Conservation (phyloP, 805 yeast species). For the Pichia membranifaciens region DNA sequence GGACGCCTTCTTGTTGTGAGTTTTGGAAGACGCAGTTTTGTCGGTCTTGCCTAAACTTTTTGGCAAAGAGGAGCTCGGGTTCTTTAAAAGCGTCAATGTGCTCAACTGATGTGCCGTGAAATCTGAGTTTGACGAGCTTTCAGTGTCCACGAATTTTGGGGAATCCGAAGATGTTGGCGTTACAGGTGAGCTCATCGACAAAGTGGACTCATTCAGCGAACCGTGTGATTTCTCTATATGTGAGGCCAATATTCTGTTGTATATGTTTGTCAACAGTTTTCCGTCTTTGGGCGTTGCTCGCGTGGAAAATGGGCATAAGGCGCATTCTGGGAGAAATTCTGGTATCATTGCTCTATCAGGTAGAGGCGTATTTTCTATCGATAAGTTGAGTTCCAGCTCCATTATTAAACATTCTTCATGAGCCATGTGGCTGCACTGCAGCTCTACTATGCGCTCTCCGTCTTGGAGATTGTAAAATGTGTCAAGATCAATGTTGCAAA, state of each 20-base stretch:
- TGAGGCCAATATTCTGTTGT: conserved; percentile 12
- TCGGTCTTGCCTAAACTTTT: background rate
- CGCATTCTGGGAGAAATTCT: conserved; percentile 25
- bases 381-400: conserved; percentile 28
- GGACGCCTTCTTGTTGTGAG: conserved; percentile 26
- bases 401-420: conserved; percentile 55
- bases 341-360: conserved; percentile 4
- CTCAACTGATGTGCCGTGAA: background rate
- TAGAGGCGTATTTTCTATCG: conserved; percentile 1
- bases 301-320: conserved; percentile 16
- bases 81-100: background rate
- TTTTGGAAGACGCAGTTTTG: background rate
- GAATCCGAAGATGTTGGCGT: conserved; percentile 7
- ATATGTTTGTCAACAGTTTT: conserved; percentile 17
- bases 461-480: conserved; percentile 39
- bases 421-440: conserved; percentile 48
- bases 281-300: conserved; percentile 23
- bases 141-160: conserved; percentile 2
- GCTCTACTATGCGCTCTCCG: conserved; percentile 36
- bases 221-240: background rate
- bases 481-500: conserved; percentile 48
- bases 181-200: background rate
- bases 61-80: background rate
- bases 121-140: background rate
- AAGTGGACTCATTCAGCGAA: background rate